These are phyloP conservation scores for Benincasa hispida DNA, from an alignment of 306 rosid species.

Conservation along the genomic window DNA sequence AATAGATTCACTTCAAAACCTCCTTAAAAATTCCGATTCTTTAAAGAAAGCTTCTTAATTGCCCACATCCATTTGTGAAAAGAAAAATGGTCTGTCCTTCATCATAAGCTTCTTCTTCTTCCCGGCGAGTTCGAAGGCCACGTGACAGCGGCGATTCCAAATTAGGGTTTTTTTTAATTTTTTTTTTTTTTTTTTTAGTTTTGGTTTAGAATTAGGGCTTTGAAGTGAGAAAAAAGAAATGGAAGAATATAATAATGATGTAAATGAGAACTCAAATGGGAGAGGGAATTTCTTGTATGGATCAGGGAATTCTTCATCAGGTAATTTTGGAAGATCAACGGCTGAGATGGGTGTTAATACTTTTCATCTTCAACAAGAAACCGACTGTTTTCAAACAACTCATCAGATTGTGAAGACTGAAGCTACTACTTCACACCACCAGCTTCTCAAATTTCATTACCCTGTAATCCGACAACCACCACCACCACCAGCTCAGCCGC, in stretches of 20 bases:
- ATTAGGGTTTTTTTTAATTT: neutral
- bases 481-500: conserved; percentile 2
- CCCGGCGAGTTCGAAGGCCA: neutral
- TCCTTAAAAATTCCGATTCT: neutral
- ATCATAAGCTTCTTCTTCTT: neutral
- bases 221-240: conserved; percentile 4
- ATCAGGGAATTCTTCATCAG: conserved; percentile 15
- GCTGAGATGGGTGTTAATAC: conserved; percentile 28
- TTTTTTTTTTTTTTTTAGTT: too few species aligned
- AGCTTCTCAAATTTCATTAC: conserved; percentile 37
- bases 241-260: conserved; percentile 59
- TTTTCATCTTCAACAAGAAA: conserved; percentile 52
- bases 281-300: conserved; percentile 74
- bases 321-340: conserved; percentile 30
- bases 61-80: neutral
- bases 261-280: conserved; percentile 36
- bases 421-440: conserved; percentile 41
- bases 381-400: conserved; percentile 33
- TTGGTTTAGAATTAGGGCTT: conserved; percentile 4
- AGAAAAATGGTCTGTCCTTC: neutral
- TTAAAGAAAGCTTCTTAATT: neutral
- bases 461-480: conserved; percentile 31
- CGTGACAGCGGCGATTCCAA: neutral
- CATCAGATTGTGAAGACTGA: conserved; percentile 42
- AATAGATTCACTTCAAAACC: conserved; percentile 11